Conservation (phyloP, 768 basidiomycete species). For the Hygrophoropsis aurantiaca region DNA sequence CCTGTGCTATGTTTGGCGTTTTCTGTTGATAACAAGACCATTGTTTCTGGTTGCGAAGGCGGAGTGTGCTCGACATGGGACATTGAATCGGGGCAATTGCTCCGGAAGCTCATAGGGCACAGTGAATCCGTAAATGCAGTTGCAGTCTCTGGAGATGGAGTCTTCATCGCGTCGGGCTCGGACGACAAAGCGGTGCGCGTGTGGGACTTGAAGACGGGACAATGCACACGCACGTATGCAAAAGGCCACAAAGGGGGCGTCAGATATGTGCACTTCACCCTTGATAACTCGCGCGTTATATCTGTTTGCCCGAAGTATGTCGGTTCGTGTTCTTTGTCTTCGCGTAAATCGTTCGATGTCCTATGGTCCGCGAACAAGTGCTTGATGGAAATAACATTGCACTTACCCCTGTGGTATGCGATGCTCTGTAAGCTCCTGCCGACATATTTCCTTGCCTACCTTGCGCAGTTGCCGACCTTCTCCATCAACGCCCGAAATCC, state of each 20-base stretch:
- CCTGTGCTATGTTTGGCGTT: conserved; percentile 18
- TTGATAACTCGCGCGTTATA: conserved; percentile 6
- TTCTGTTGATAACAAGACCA: conserved; percentile 18
- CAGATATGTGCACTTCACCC: conserved; percentile 12
- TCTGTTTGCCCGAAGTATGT: conserved; percentile 6
- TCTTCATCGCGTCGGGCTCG: conserved; percentile 19
- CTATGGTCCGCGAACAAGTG: conserved; percentile 6
- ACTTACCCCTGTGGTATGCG: no score
- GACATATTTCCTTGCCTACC: no score
- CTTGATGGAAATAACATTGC: no score
- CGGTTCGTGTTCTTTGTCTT: conserved; percentile 5
- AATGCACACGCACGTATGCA: conserved; percentile 10
- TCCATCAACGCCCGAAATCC: no score
- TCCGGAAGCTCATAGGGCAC: conserved; percentile 17
- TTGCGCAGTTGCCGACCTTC: no score
- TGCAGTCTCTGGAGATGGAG: conserved; percentile 19
- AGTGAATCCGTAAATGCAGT: conserved; percentile 19
- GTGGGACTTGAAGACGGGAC: conserved; percentile 19
- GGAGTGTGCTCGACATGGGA: conserved; percentile 25
- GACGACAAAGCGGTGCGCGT: conserved; percentile 22
- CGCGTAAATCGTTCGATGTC: neutral
- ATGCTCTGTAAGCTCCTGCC: no score
- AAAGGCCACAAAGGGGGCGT: conserved; percentile 12
- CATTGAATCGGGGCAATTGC: conserved; percentile 9
- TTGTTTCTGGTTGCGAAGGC: no score